Evolutionary conservation across 768 basidiomycete species (phyloP), one percentile per base, ranked within the genome.

Genomic region (Amanita rubescens): DNA sequence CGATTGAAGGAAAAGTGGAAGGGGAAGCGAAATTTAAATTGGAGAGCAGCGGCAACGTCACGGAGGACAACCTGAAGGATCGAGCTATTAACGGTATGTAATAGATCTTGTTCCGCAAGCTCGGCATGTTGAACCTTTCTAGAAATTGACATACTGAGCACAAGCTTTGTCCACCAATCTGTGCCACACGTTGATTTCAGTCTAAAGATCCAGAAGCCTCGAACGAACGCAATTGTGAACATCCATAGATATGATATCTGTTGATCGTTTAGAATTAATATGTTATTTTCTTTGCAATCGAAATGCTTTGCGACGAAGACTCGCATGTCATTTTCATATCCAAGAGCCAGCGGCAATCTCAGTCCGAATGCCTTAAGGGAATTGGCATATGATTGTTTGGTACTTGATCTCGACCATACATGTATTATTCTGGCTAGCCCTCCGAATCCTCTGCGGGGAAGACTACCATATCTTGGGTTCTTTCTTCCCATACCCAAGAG

Each of bases 81-180:
- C 75, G 90, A 53, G 83, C 92, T 7, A 85, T 90, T 58, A 84
- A 88, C 54, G 92, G 94, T 93, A 58, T 62, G 81, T 67, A 24
- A 9, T 10, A 4, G 12, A 17, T 30, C 7, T 20, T 39, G 8
- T 9, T 39, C 49, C 43, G 1, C 30, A 20, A 24, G 25, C 35
- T 24, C 41, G 49, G 37, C 7, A 30, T 30, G 24, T 53, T 32
- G n/a, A 12, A 27, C 41, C 30, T 42, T 30, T 6, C 17, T 67
- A 94, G 94, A 93, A 63, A 86, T 99, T 60, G 96, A 99, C 66
- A 94, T 98, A 62, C 62, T 96, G 67, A 89, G 94, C 71, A 94
- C 92, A 38, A 94, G 90, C 56, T 80, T 76, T 8, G 89, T 94
- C 22, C 93, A 94, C 60, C 91, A 97, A 68, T 90, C 89, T 1